Conservation (phyloP, 108 stramenopile genomes). For the Phaeodactylum tricornutum region DNA sequence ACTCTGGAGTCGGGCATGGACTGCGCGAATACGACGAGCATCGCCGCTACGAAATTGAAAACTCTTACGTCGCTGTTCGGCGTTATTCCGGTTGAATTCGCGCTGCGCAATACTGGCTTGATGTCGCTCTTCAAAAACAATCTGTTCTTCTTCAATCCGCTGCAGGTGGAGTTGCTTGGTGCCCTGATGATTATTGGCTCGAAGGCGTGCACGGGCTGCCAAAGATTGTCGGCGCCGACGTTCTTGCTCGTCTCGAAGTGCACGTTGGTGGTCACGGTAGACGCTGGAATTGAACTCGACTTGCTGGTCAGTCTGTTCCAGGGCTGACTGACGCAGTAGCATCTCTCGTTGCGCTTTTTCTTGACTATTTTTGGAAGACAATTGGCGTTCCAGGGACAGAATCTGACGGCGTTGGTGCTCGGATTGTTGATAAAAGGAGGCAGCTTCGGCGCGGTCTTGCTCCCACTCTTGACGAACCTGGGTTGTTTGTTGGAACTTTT, state of each 20-base stretch:
- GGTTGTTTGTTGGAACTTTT: constrained; percentile 10
- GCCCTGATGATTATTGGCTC: constrained; percentile 54
- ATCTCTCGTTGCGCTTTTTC: constrained; percentile 37
- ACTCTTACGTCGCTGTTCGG: constrained; percentile 54
- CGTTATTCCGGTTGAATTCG: constrained; percentile 21
- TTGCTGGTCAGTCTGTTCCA: constrained; percentile 50
- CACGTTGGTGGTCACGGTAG: constrained; percentile 65
- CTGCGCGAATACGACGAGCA: constrained; percentile 38
- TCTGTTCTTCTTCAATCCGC: constrained; percentile 46
- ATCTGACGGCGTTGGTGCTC: constrained; percentile 48
- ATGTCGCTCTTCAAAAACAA: constrained; percentile 49
- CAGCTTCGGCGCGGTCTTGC: constrained; percentile 39
- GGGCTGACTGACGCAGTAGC: constrained; percentile 17
- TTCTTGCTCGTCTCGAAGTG: constrained; percentile 59
- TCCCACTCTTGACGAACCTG: constrained; percentile 46
- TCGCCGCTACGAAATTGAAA: constrained; percentile 64
- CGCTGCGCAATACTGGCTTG: constrained; percentile 39
- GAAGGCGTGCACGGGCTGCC: constrained; percentile 41
- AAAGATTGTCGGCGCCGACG: constrained; percentile 50
- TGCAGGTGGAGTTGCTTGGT: constrained; percentile 34
- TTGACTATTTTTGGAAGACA: constrained; percentile 47
- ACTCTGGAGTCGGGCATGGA: constrained; percentile 28
- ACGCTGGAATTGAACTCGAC: constrained; percentile 62
- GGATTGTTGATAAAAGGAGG: constrained; percentile 36
- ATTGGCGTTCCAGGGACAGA: constrained; percentile 39